Evolutionary conservation across 352 stramenopile species (phyloP).

Genomic region (Phytophthora agathidicida): DNA sequence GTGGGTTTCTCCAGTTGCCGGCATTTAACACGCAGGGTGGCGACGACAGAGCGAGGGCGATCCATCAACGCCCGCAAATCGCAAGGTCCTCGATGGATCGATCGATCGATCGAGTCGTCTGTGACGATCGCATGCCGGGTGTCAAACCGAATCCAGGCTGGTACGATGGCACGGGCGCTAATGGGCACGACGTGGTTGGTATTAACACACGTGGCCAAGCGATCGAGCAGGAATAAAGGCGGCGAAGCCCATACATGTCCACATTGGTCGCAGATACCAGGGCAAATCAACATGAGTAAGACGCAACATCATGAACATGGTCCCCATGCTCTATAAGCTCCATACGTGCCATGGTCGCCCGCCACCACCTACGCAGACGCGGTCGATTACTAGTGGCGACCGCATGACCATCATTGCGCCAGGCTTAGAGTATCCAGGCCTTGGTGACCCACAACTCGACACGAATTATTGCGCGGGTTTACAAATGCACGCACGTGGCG

Average conservation of each 20-base stretch:
- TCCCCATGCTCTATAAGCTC: constrained; percentile 10
- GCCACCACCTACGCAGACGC: too few species aligned
- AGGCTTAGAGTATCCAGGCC: constrained; percentile 17
- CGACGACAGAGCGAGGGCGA: constrained; percentile 5
- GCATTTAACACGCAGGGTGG: constrained; percentile 10
- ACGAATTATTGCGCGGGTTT: constrained; percentile 23
- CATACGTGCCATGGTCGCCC: constrained; percentile 6
- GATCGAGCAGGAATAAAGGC: background rate
- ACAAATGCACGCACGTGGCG: constrained; percentile 16
- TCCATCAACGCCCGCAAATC: constrained; percentile 24
- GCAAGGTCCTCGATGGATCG: background rate
- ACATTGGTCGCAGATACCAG: background rate
- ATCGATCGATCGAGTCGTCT: constrained; percentile 3
- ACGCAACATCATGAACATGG: background rate
- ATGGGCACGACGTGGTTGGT: background rate
- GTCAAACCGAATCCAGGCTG: constrained; percentile 6
- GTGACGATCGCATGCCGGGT: background rate
- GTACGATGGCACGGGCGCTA: background rate
- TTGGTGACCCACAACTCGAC: constrained; percentile 19
- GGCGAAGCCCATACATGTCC: background rate
- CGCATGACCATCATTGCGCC: constrained; percentile 6
- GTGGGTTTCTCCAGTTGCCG: too few species aligned
- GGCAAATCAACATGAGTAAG: constrained; percentile 1
- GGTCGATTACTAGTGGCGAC: constrained; percentile 7
- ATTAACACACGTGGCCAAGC: background rate